A percentile compares a stretch with the other conserved stretches of the same genome.
Evolutionary conservation across 2,329 filamentous ascomycete species (phyloP).

Genomic region (Cytospora leucostoma): DNA sequence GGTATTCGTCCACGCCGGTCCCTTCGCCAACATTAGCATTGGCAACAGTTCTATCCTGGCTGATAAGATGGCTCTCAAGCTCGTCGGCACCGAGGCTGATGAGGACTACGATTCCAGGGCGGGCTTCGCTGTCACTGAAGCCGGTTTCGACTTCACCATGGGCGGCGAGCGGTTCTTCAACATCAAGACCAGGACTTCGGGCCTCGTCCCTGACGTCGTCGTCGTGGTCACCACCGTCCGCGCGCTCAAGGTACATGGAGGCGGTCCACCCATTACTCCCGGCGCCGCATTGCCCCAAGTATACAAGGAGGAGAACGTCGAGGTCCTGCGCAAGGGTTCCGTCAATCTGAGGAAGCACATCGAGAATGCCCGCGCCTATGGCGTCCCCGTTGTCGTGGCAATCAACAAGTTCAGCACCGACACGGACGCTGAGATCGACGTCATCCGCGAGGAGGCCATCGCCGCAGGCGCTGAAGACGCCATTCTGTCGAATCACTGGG

Average conservation of each 20-base stretch:
- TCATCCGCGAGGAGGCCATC: constrained; percentile 87
- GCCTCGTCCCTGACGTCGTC: constrained; percentile 87
- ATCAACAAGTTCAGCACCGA: constrained; percentile 97
- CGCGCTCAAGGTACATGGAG: constrained; percentile 95
- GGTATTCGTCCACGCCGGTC: constrained; percentile 95
- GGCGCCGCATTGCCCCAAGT: constrained; percentile 83
- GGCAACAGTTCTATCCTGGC: constrained; percentile 94
- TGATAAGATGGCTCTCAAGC: constrained; percentile 93
- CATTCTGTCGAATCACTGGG: constrained; percentile 94
- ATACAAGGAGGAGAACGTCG: constrained; percentile 91
- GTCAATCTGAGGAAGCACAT: constrained; percentile 97
- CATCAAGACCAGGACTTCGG: constrained; percentile 97
- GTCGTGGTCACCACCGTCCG: constrained; percentile 95
- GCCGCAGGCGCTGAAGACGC: constrained; percentile 92
- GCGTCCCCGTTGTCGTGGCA: constrained; percentile 90
- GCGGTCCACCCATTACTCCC: constrained; percentile 88
- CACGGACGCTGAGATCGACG: constrained; percentile 85
- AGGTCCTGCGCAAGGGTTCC: constrained; percentile 85
- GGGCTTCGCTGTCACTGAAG: constrained; percentile 94
- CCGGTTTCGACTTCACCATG: constrained; percentile 99
- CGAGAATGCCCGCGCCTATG: constrained; percentile 82
- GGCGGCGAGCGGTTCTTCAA: constrained; percentile 99
- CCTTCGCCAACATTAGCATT: constrained; percentile 98
- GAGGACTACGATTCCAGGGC: constrained; percentile 81
- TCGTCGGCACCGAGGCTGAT: constrained; percentile 89